Evolutionary conservation across 768 basidiomycete genomes (phyloP), one percentile per base, ranked within the genome.

Genomic region (Xanthoconium purpureum): DNA sequence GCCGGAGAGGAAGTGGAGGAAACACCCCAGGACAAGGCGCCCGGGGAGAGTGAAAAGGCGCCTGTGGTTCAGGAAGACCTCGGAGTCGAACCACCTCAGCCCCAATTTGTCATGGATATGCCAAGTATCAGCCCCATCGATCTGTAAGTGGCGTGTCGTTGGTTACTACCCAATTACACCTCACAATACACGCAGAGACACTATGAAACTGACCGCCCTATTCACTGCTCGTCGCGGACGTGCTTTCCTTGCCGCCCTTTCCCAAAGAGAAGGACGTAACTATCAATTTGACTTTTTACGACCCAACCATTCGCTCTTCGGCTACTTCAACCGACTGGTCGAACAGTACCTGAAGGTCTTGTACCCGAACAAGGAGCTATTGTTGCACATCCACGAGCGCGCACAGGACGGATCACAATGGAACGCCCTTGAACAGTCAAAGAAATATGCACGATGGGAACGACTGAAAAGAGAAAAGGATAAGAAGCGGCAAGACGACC

Each of bases 241-340:
- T 46, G 78, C 79, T 39, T 99, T 98, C 74, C 83, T 98, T 13
- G 84, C 86, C 9, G 80, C 86, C 5, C 84, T 99, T 28, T 94
- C 94, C 8, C 78, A 84, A 28, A 84, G 87, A 38, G 97, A 99
- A 75, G 93, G 92, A 10, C 85, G 91, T 43, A 98, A 98, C 73
- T 95, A 91, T 70, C 95, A 98, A 66, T 99, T 99, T 68, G 97
- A 98, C 69, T 99, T 99, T 71, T 80, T 99, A 48, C 84, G 94
- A 42, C 97, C 96, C 11, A 93, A 87, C 2, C 96, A 98, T 70
- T 97, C 96, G 7, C 85, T 99, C 35, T 98, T 95, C 66, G 88
- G 90, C 40, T 95, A 91, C 75, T 99, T 98, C 78, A 98, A 98
- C 73, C 87, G 91, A 64, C 84, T 98, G 73, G 94, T 98, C 62